Percentiles rank a stretch among this genome's conserved stretches.
phyloP scores from a whole-genome alignment of 352 stramenopile genomes.

The Phytopythium delawarense region DNA sequence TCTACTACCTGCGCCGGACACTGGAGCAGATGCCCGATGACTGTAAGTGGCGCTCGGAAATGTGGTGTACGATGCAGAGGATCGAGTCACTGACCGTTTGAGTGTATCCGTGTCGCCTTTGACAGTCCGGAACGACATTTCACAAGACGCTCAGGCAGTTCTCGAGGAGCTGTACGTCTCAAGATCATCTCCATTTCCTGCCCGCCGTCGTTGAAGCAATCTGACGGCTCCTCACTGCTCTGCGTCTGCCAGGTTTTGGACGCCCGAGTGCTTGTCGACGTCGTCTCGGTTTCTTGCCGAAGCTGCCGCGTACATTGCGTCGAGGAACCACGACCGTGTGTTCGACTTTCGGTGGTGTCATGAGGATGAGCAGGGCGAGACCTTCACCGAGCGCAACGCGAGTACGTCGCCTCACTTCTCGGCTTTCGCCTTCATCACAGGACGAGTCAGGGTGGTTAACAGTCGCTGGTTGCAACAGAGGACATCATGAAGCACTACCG shows the following conservation, averaged over 20 bases:
- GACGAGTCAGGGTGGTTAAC: background rate
- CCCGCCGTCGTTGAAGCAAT: background rate
- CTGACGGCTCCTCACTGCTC: background rate
- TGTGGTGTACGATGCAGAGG: background rate
- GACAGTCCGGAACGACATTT: conserved; percentile 47
- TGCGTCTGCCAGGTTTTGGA: conserved; percentile 42
- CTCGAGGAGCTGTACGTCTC: conserved; percentile 64
- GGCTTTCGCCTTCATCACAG: background rate
- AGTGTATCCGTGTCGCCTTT: background rate
- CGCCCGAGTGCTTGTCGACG: conserved; percentile 54
- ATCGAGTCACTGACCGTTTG: conserved; percentile 1
- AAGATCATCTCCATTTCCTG: background rate
- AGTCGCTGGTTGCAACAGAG: conserved; percentile 22
- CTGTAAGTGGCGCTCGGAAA: conserved; percentile 25
- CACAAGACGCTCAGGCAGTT: conserved; percentile 42
- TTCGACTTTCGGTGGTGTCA: conserved; percentile 81
- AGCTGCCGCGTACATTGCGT: conserved; percentile 72
- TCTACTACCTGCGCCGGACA: conserved; percentile 57
- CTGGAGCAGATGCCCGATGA: conserved; percentile 74
- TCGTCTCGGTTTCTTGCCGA: conserved; percentile 59
- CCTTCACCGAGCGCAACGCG: conserved; percentile 65
- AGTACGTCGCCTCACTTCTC: conserved; percentile 33
- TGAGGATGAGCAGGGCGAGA: conserved; percentile 32
- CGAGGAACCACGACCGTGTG: conserved; percentile 64
- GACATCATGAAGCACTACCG: conserved; percentile 61